Conservation (phyloP, 2,329 filamentous ascomycete genomes). For the Arthroderma uncinatum region DNA sequence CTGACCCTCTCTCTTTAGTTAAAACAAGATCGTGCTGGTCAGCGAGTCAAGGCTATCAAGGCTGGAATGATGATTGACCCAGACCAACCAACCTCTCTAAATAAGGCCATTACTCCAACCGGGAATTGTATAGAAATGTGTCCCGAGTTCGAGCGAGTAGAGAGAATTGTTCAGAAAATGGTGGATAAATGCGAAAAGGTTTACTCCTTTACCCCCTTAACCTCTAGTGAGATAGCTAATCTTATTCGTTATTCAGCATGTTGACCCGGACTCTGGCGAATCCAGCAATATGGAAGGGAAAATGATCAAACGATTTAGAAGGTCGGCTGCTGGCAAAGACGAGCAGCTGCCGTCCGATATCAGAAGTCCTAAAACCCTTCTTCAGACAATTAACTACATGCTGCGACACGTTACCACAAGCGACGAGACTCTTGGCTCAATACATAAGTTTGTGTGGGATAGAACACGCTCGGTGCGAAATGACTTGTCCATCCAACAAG, state of each 20-base stretch:
- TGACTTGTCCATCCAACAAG: slow-evolving; percentile 53
- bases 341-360: slow-evolving; percentile 54
- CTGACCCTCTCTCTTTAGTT: slow-evolving; percentile 25
- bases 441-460: slow-evolving; percentile 56
- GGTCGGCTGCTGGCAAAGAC: slow-evolving; percentile 52
- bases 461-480: slow-evolving; percentile 54
- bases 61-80: slow-evolving; percentile 48
- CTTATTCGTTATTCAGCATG: slow-evolving; percentile 18
- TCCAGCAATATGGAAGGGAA: slow-evolving; percentile 27
- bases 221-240: neutral
- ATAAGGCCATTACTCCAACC: slow-evolving; percentile 50
- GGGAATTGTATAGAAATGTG: slow-evolving; percentile 55
- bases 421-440: slow-evolving; percentile 38
- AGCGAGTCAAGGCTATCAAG: slow-evolving; percentile 42
- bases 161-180: slow-evolving; percentile 51
- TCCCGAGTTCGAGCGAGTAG: slow-evolving; percentile 51
- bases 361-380: slow-evolving; percentile 43
- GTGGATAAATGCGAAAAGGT: slow-evolving; percentile 52
- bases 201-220: slow-evolving; percentile 5
- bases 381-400: slow-evolving; percentile 39
- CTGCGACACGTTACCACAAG: slow-evolving; percentile 43
- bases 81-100: slow-evolving; percentile 47
- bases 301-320: slow-evolving; percentile 55
- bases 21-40: slow-evolving; percentile 40
- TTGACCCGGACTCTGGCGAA: slow-evolving; percentile 26